Evolutionary conservation across 148 eudicot genomes (phyloP).

Genomic region (Gaultheria prostrata): DNA sequence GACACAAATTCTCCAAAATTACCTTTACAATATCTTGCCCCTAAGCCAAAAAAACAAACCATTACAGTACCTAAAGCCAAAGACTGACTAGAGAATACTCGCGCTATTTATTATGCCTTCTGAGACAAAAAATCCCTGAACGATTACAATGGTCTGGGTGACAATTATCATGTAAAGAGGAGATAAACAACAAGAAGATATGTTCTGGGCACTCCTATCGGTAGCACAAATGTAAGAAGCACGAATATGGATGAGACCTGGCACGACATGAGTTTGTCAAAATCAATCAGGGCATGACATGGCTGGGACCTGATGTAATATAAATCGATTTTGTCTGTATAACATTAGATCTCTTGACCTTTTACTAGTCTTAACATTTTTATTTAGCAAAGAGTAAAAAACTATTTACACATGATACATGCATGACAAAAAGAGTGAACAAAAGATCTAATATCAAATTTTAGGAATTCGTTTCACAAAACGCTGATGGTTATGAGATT

Average conservation of each 20-base stretch:
- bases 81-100: not conserved
- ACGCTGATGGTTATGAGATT: not conserved
- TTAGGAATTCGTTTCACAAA: not conserved
- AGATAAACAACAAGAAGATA: not conserved
- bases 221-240: not conserved
- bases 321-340: not conserved
- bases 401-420: not conserved
- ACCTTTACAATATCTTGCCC: not conserved
- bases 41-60: not conserved
- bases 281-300: not conserved
- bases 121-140: not conserved
- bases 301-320: not conserved
- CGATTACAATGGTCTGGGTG: not conserved
- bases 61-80: not conserved
- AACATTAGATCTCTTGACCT: not conserved
- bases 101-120: not conserved
- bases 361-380: not conserved
- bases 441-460: not conserved
- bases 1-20: not conserved
- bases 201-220: not conserved
- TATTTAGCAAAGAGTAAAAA: not conserved
- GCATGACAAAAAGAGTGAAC: not conserved
- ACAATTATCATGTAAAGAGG: not conserved
- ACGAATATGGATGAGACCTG: not conserved
- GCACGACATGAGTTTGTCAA: not conserved